Base-by-base conservation (phyloP, 2,329 filamentous ascomycete species). In the Fusarium chaquense region DNA sequence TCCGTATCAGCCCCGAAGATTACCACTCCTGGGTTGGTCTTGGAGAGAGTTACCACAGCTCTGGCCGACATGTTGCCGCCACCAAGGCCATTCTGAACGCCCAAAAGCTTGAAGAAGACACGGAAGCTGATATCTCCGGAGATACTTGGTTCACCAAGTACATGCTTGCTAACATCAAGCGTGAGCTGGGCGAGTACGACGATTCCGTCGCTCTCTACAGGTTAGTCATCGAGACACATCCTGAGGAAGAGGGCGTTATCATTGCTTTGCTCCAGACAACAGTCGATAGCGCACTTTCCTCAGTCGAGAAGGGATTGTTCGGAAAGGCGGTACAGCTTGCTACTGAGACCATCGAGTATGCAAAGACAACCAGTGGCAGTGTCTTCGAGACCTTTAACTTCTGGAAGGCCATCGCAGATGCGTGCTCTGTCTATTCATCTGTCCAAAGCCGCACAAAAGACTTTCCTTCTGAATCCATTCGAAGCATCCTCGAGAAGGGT, bases 1-100 rank as follows among this genome's bases (percentile, higher is more conserved):
- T 99, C 35, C 87, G 95, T 55, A 92, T 97, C 49, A 88, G 90
- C 3, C 93, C 94, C 0, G 84, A 90, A 43, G 93, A 98, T 78
- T 98, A 98, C 76, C 92, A 99, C 80, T 97, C 93, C 0, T 99
- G 95, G 89, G 92, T 99, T 26, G 96, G 96, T 1, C 85, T 99
- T 2, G 96, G 95, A n/a, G 96, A 99, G 81, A 97, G 94, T 76
- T 99, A 99, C 76, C 92, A 98, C 77, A 96, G 93, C 72, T 97
- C 94, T 18, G 95, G 96, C 12, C 87, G 95, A 67, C 97, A 97
- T 76, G 92, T 98, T 63, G 95, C 96, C n/a, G 95, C 96, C 1
- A 93, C 92, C 5, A 95, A 96, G 76, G 94, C 96, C 1, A 96
- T 98, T 71, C 84, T 92, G 35, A 92, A 97, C 75, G 96, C 95